A percentile compares a stretch with the other conserved stretches of the same genome.
These are phyloP conservation scores for Collybia sordida DNA, from an alignment of 768 basidiomycete genomes.

Conservation along the genomic window DNA sequence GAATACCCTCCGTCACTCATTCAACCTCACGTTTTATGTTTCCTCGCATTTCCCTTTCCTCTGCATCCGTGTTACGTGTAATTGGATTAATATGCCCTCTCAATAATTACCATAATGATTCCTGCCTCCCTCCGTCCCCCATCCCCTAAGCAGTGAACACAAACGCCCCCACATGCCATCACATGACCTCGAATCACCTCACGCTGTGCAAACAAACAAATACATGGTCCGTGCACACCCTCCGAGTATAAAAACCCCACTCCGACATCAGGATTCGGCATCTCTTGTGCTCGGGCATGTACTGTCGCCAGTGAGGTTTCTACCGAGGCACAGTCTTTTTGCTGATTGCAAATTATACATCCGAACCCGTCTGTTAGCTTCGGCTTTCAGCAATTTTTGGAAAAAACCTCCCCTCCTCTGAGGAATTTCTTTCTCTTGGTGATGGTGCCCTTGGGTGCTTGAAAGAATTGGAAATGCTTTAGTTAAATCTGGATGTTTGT, in stretches of 20 bases:
- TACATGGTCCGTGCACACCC: slow-evolving; percentile 49
- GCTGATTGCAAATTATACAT: slow-evolving; percentile 98
- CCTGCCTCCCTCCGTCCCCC: not conserved
- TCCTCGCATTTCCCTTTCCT: not conserved
- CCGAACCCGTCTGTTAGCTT: slow-evolving; percentile 92
- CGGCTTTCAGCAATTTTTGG: slow-evolving; percentile 35
- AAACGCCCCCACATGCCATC: too few relatives aligned
- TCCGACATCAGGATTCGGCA: slow-evolving; percentile 29
- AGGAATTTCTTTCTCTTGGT: slow-evolving; percentile 66
- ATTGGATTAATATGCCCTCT: not conserved
- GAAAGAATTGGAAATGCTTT: slow-evolving; percentile 1
- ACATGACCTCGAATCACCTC: not conserved
- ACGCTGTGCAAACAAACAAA: not conserved
- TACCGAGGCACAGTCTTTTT: slow-evolving; percentile 93
- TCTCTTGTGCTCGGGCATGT: slow-evolving; percentile 96
- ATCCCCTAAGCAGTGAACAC: not conserved
- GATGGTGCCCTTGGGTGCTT: slow-evolving; percentile 30
- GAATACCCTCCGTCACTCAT: slow-evolving; percentile 3
- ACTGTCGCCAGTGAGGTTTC: slow-evolving; percentile 86
- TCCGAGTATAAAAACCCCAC: slow-evolving; percentile 39
- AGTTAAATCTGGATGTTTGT: not conserved
- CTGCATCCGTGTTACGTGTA: slow-evolving; percentile 1
- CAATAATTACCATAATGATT: not conserved
- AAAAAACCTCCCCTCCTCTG: slow-evolving; percentile 41
- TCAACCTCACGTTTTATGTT: slow-evolving; percentile 2